phyloP scores from a whole-genome alignment of 352 stramenopile species.

The Globisporangium canariense region DNA sequence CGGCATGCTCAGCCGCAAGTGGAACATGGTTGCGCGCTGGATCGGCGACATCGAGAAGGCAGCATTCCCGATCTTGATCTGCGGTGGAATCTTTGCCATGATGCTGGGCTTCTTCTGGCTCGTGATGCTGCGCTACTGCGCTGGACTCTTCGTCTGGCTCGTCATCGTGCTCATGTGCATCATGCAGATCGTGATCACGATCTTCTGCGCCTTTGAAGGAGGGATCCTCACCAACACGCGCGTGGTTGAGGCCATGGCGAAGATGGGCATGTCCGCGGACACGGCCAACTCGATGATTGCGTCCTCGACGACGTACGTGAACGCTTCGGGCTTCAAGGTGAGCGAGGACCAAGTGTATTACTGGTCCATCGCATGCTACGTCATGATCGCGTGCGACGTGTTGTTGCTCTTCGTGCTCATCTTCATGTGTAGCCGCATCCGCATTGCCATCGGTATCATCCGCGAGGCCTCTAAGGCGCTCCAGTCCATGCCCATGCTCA shows the following conservation, averaged over 20 bases:
- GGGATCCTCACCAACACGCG: conserved; percentile 49
- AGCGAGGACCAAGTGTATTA: conserved; percentile 55
- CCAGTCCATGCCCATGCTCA: conserved; percentile 71
- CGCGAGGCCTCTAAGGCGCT: conserved; percentile 80
- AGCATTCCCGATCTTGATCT: conserved; percentile 72
- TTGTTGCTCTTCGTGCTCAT: conserved; percentile 65
- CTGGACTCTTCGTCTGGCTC: conserved; percentile 78
- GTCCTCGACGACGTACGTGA: conserved; percentile 55
- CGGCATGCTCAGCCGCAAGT: conserved; percentile 58
- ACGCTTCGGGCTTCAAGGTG: conserved; percentile 41
- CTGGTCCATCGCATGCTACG: conserved; percentile 74
- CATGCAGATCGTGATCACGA: conserved; percentile 67
- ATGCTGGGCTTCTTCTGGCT: conserved; percentile 74
- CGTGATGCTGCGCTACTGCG: conserved; percentile 68
- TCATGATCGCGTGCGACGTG: conserved; percentile 63
- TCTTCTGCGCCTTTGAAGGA: conserved; percentile 78
- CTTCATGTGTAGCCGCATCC: conserved; percentile 81
- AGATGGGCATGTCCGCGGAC: conserved; percentile 43
- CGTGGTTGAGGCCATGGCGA: conserved; percentile 44
- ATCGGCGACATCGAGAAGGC: conserved; percentile 79
- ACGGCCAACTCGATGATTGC: conserved; percentile 28
- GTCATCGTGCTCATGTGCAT: conserved; percentile 58
- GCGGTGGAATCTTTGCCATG: conserved; percentile 61
- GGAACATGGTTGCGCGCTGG: conserved; percentile 69
- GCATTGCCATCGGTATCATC: conserved; percentile 86